phyloP scores from a whole-genome alignment of 345 rosid genomes.

The Eucalyptus albens region DNA sequence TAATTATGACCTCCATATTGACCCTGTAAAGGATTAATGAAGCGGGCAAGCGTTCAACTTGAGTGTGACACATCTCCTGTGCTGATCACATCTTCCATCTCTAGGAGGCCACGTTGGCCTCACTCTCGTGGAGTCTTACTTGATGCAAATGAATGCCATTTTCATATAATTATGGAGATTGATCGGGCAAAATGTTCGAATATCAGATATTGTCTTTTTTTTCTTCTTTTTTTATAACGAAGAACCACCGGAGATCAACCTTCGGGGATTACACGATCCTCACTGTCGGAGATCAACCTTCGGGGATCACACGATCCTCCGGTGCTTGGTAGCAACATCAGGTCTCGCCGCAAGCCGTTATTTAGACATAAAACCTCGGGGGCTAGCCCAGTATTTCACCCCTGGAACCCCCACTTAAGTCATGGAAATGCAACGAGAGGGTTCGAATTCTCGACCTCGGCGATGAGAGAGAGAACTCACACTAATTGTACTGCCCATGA shows the following conservation, averaged over 20 bases:
- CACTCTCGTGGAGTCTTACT: background rate
- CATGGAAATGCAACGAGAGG: too few species aligned
- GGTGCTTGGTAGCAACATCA: fast-evolving
- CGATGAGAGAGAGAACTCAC: fast-evolving
- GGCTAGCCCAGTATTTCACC: fast-evolving
- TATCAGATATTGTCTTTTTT: background rate
- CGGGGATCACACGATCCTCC: fast-evolving
- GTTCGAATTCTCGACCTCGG: fast-evolving
- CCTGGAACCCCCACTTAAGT: fast-evolving
- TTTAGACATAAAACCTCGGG: too few species aligned
- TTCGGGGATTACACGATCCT: fast-evolving
- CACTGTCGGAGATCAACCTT: fast-evolving
- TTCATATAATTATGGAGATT: background rate
- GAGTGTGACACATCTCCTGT: background rate
- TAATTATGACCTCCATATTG: background rate
- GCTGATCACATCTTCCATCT: background rate
- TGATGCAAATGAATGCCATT: background rate
- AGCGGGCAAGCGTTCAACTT: background rate
- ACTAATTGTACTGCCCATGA: fast-evolving
- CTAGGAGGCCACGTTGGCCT: background rate
- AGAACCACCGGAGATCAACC: too few species aligned
- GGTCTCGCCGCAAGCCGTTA: fast-evolving
- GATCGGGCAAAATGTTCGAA: background rate
- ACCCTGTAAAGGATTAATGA: background rate
- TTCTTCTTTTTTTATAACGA: too few species aligned